phyloP scores from a whole-genome alignment of 2,329 filamentous ascomycete genomes.

The Nigrograna mackinnonii region DNA sequence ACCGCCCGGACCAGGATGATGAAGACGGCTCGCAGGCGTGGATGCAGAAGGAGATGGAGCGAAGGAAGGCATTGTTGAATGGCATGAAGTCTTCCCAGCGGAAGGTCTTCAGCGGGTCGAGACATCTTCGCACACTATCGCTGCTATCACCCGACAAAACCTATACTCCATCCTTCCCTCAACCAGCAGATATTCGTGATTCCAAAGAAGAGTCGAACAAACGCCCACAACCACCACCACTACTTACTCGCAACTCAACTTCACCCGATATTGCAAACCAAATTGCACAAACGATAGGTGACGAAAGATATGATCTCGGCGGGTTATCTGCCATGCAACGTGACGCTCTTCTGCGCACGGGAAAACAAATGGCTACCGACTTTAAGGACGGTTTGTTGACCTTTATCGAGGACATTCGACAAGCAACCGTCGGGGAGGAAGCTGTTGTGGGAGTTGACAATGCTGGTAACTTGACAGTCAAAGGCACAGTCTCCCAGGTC shows the following conservation, averaged over 20 bases:
- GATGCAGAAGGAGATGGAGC: slow-evolving; percentile 67
- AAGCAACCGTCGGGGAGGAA: slow-evolving; percentile 95
- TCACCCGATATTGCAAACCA: slow-evolving; percentile 35
- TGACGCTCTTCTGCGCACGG: slow-evolving; percentile 42
- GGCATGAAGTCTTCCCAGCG: slow-evolving; percentile 53
- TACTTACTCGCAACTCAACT: slow-evolving; percentile 25
- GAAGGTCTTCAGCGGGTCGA: slow-evolving; percentile 65
- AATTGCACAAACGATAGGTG: slow-evolving; percentile 23
- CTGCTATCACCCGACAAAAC: slow-evolving; percentile 69
- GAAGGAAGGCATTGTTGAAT: slow-evolving; percentile 69
- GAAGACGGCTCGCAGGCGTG: slow-evolving; percentile 48
- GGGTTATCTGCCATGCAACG: slow-evolving; percentile 36
- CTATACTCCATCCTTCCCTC: slow-evolving; percentile 40
- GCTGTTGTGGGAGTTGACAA: slow-evolving; percentile 64
- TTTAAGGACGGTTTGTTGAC: slow-evolving; percentile 89
- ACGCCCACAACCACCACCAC: slow-evolving; percentile 1
- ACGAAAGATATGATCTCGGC: slow-evolving; percentile 33
- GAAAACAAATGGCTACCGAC: slow-evolving; percentile 84
- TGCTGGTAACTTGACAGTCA: slow-evolving; percentile 31
- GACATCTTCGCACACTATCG: slow-evolving; percentile 71
- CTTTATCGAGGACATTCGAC: slow-evolving; percentile 92
- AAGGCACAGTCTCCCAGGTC: slow-evolving; percentile 27
- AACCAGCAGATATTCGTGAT: slow-evolving; percentile 40
- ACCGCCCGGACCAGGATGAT: slow-evolving; percentile 40
- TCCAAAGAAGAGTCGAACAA: slow-evolving; percentile 25